Base-by-base conservation (phyloP, 1,139 yeast genomes). In the Suhomyces terraborum region DNA sequence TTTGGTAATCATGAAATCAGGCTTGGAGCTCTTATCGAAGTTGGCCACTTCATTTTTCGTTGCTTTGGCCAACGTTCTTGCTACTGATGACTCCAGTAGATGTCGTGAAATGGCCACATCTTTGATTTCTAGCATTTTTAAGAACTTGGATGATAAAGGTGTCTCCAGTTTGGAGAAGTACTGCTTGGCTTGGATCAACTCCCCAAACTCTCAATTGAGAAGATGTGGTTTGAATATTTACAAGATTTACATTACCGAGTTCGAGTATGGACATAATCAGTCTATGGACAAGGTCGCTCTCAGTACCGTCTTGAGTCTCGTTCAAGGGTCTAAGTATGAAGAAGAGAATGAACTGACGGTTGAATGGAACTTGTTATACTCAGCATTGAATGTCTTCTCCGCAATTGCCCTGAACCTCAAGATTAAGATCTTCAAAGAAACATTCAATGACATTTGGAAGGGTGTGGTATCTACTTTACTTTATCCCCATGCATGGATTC, bases 401-500 rank as follows among this genome's bases (percentile, higher is more conserved):
- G 62, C 71, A 1, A 59, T 72, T 20, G 66, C 77, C 33, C 46
- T 59, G 7, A 53, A 54, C 8, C 50, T 61, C 36, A 63, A 61
- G 31, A 62, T 60, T 12, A 50, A 55, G 1, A 73, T 73, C 43
- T 62, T 74, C 19, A 38, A 46, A 1, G 43, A 42, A 1, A 43
- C 41, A 6, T 73, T 61, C 51, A 68, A 61, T 26, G 35, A 33
- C 1, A 52, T 77, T 9, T 85, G 94, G 93, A 55, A 58, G 9
- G 61, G 65, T 16, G 66, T 85, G 5, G 69, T 80, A 21, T 75
- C 73, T 9, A 66, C 81, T 19, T 67, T 89, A 47, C 67, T 91
- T 39, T 93, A 79, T 60, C 97, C 97, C 2, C 98, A 91, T 60
- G 75, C 95, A 0, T 91, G 98, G 98, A 85, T 91, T 9, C 79